Evolutionary conservation across 2,329 filamentous ascomycete genomes (phyloP).

Genomic region (Xylariaceae sp.): DNA sequence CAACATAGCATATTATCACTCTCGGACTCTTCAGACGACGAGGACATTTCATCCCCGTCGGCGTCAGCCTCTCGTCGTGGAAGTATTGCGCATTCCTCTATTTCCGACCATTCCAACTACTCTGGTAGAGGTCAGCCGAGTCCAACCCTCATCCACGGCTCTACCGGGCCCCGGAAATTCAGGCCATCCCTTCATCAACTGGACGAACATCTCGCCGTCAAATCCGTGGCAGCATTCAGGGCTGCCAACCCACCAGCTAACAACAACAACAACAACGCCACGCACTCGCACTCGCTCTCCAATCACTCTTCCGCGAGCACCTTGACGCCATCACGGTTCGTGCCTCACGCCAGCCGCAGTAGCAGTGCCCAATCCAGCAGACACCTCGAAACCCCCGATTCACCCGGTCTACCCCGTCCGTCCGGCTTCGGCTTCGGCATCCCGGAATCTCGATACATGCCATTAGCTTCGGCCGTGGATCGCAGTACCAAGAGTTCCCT

Average conservation of each 20-base stretch:
- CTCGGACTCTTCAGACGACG: slow-evolving; percentile 47
- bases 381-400: slow-evolving; percentile 35
- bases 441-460: slow-evolving; percentile 38
- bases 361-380: slow-evolving; percentile 36
- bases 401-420: slow-evolving; percentile 28
- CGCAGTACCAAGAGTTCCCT: slow-evolving; percentile 20
- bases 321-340: slow-evolving; percentile 14
- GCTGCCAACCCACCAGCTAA: slow-evolving; percentile 21
- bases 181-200: slow-evolving; percentile 36
- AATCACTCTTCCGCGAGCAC: slow-evolving; percentile 27
- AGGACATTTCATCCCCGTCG: slow-evolving; percentile 29
- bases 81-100: slow-evolving; percentile 23
- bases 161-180: slow-evolving; percentile 5
- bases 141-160: slow-evolving; percentile 4
- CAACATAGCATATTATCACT: slow-evolving; percentile 52
- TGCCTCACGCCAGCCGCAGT: slow-evolving; percentile 18
- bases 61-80: slow-evolving; percentile 32
- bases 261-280: slow-evolving; percentile 1
- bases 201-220: slow-evolving; percentile 37
- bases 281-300: slow-evolving; percentile 9
- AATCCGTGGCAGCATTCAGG: slow-evolving; percentile 32
- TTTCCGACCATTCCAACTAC: slow-evolving; percentile 1
- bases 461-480: slow-evolving; percentile 28
- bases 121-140: slow-evolving; percentile 3
- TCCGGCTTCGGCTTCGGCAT: slow-evolving; percentile 26